phyloP scores from a whole-genome alignment of 2,329 filamentous ascomycete species.

The Sporothrix humicola region DNA sequence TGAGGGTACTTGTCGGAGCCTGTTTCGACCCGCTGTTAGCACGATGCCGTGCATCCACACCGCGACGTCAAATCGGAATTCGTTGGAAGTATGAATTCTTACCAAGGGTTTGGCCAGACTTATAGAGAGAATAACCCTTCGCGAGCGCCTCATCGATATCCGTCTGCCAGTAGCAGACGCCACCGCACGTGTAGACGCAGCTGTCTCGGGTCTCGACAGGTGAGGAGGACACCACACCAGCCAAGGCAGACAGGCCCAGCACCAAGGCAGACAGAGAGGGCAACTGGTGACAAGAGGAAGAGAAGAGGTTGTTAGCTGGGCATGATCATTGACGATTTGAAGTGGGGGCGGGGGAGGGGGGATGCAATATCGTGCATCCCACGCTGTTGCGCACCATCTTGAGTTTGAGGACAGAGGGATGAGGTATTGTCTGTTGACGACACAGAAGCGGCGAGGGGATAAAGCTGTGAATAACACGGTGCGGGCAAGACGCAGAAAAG shows the following conservation, averaged over 20 bases:
- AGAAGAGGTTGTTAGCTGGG: not conserved
- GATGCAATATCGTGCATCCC: no score
- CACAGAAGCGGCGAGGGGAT: no score
- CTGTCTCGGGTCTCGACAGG: slow-evolving; percentile 36
- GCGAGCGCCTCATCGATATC: slow-evolving; percentile 46
- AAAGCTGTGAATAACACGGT: no score
- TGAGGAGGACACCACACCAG: slow-evolving; percentile 39
- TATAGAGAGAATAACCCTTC: slow-evolving; percentile 45
- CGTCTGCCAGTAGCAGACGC: slow-evolving; percentile 46
- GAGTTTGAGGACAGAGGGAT: no score
- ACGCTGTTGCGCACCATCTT: no score
- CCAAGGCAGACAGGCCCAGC: slow-evolving; percentile 36
- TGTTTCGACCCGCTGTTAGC: not conserved
- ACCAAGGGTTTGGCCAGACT: slow-evolving; percentile 42
- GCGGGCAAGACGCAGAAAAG: no score
- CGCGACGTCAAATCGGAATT: not conserved
- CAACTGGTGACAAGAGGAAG: not conserved
- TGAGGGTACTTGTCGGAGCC: slow-evolving; percentile 49
- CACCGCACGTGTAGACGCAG: slow-evolving; percentile 49
- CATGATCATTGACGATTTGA: not conserved
- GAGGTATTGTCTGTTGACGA: no score
- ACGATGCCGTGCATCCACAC: not conserved
- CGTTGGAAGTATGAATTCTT: slow-evolving; percentile 16
- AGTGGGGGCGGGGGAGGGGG: no score
- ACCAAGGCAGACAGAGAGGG: not conserved